phyloP scores from a whole-genome alignment of 768 basidiomycete genomes.

The Clitopilus hobsonii region DNA sequence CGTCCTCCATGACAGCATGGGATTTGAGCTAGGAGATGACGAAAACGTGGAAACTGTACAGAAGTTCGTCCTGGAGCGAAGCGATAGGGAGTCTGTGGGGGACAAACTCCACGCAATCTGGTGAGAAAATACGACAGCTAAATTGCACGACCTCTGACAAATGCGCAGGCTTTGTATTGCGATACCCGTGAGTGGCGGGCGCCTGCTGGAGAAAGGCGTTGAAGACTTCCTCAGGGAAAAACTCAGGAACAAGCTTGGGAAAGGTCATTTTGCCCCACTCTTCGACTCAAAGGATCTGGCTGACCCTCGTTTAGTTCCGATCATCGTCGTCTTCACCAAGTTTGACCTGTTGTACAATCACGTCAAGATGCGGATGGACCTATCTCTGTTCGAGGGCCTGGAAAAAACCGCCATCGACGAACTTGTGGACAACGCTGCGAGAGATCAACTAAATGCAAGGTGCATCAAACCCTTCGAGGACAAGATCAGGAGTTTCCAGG shows the following conservation, averaged over 20 bases:
- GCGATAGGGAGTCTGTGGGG: constrained; percentile 11
- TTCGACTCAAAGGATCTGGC: not conserved
- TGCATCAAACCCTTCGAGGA: not conserved
- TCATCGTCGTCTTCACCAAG: constrained; percentile 29
- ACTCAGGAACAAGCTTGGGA: constrained; percentile 5
- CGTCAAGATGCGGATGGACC: constrained; percentile 2
- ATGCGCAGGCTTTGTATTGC: constrained; percentile 23
- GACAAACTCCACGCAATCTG: constrained; percentile 26
- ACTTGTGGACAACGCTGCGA: not conserved
- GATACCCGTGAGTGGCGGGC: constrained; percentile 19
- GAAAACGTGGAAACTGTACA: constrained; percentile 18
- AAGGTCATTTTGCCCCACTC: constrained; percentile 6
- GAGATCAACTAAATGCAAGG: not conserved
- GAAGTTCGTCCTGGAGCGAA: constrained; percentile 17
- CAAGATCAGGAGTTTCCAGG: too few relatives aligned
- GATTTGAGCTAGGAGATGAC: constrained; percentile 22
- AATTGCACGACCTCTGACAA: not conserved
- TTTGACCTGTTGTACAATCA: constrained; percentile 22
- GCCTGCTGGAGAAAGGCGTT: constrained; percentile 19
- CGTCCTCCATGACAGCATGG: constrained; percentile 24
- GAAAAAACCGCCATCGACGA: not conserved
- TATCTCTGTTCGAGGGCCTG: not conserved
- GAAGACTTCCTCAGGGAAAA: constrained; percentile 19
- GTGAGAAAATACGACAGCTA: constrained; percentile 8
- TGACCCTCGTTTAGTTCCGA: constrained; percentile 17